A percentile compares a stretch with the other conserved stretches of the same genome.
These are phyloP conservation scores for Epichloe gansuensis DNA, from an alignment of 2,329 filamentous ascomycete species.

Conservation along the genomic window DNA sequence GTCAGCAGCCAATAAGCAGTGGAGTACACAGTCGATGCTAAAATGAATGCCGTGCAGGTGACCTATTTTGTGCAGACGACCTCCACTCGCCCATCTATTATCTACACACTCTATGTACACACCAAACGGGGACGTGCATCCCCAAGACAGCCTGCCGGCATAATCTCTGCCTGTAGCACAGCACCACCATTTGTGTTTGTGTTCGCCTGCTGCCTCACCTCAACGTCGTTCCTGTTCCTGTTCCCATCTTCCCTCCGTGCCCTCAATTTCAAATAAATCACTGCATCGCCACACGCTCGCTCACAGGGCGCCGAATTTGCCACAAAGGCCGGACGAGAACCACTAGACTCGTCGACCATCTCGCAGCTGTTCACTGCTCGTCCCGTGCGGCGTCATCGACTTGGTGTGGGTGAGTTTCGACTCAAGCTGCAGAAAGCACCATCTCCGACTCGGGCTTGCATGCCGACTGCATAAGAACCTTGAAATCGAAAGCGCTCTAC, in stretches of 20 bases:
- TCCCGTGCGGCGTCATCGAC: neutral
- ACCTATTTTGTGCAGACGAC: neutral
- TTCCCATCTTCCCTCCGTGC: neutral
- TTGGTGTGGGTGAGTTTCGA: neutral
- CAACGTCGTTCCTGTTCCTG: neutral
- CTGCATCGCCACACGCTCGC: neutral
- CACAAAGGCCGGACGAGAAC: neutral
- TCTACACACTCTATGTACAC: too few species aligned
- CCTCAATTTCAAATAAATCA: neutral
- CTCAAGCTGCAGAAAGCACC: neutral
- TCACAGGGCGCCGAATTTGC: neutral
- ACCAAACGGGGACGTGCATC: neutral
- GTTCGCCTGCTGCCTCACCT: neutral
- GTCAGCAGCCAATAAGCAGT: conserved; percentile 5
- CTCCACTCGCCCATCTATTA: too few species aligned
- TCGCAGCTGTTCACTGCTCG: neutral
- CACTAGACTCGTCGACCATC: neutral
- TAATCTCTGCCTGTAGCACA: too few species aligned
- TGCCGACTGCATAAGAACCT: neutral
- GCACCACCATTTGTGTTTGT: too few species aligned
- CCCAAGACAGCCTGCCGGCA: too few species aligned
- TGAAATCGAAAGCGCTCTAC: neutral
- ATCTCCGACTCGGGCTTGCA: neutral
- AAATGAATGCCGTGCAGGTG: conserved; percentile 1
- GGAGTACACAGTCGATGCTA: too few species aligned